Conservation (phyloP, 2,329 filamentous ascomycete genomes). For the Venturia asperata region DNA sequence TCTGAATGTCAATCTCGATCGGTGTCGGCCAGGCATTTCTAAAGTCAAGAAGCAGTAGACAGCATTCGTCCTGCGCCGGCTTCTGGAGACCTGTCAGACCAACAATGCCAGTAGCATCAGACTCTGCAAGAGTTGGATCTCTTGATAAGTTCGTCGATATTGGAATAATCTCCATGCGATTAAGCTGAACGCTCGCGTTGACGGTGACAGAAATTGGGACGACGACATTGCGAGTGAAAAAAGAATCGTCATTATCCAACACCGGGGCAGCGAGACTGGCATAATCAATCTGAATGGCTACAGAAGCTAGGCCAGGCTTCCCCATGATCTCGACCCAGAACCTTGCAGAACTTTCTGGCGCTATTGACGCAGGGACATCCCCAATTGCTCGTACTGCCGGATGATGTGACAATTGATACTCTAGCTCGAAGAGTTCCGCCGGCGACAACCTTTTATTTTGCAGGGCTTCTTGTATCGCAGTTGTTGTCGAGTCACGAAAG, state of each 20-base stretch:
- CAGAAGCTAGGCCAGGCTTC: constrained; percentile 74
- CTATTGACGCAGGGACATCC: constrained; percentile 51
- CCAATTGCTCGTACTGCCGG: constrained; percentile 50
- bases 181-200: constrained; percentile 80
- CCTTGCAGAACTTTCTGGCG: constrained; percentile 57
- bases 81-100: not conserved
- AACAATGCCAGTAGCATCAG: not conserved
- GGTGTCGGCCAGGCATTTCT: constrained; percentile 85
- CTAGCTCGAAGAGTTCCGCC: constrained; percentile 77
- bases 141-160: constrained; percentile 59
- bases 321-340: constrained; percentile 83
- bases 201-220: constrained; percentile 81
- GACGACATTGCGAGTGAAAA: constrained; percentile 77
- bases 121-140: constrained; percentile 29
- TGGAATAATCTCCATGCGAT: constrained; percentile 70
- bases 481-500: constrained; percentile 81
- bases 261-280: constrained; percentile 65
- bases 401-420: constrained; percentile 67
- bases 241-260: constrained; percentile 41
- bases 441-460: constrained; percentile 68
- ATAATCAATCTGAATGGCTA: constrained; percentile 78
- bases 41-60: constrained; percentile 73
- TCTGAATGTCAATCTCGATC: constrained; percentile 57
- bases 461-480: constrained; percentile 66
- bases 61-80: constrained; percentile 51